Evolutionary conservation across 441 rosid species (phyloP).

Genomic region (Iberis amara): DNA sequence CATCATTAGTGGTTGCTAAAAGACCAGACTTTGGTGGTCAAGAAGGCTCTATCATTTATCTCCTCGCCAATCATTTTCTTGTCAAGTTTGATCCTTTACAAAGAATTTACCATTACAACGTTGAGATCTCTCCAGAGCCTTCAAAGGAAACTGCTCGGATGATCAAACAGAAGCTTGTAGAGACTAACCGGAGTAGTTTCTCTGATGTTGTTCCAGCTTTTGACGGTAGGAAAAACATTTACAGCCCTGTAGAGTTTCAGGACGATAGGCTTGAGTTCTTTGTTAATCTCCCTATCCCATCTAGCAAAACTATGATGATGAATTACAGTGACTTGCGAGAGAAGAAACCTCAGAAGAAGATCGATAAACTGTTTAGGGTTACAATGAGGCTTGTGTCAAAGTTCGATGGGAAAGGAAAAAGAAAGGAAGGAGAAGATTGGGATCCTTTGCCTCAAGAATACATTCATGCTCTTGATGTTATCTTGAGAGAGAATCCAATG

Average conservation of each 20-base stretch:
- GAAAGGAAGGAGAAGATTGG: conserved; percentile 67
- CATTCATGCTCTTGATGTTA: conserved; percentile 88
- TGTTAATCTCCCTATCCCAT: conserved; percentile 72
- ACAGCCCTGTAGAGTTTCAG: conserved; percentile 78
- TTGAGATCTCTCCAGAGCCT: conserved; percentile 76
- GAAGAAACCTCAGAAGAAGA: conserved; percentile 53
- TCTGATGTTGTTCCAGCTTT: conserved; percentile 69
- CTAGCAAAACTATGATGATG: conserved; percentile 30
- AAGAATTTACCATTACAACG: conserved; percentile 76
- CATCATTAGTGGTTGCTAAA: conserved; percentile 50
- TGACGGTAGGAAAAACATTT: conserved; percentile 78
- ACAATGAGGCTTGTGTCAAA: conserved; percentile 74
- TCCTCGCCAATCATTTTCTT: conserved; percentile 88
- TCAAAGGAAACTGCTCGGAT: conserved; percentile 72
- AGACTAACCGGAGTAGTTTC: conserved; percentile 43
- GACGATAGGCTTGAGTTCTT: conserved; percentile 80
- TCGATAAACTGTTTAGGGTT: conserved; percentile 50
- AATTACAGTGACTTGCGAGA: conserved; percentile 36
- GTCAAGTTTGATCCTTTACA: conserved; percentile 65
- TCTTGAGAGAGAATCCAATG: conserved; percentile 71
- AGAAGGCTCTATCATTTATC: conserved; percentile 64
- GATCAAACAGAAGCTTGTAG: conserved; percentile 75
- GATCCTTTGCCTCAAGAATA: conserved; percentile 86
- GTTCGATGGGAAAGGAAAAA: conserved; percentile 64
- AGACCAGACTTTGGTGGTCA: conserved; percentile 91